phyloP scores from a whole-genome alignment of 768 basidiomycete genomes.

The Panus rudis region DNA sequence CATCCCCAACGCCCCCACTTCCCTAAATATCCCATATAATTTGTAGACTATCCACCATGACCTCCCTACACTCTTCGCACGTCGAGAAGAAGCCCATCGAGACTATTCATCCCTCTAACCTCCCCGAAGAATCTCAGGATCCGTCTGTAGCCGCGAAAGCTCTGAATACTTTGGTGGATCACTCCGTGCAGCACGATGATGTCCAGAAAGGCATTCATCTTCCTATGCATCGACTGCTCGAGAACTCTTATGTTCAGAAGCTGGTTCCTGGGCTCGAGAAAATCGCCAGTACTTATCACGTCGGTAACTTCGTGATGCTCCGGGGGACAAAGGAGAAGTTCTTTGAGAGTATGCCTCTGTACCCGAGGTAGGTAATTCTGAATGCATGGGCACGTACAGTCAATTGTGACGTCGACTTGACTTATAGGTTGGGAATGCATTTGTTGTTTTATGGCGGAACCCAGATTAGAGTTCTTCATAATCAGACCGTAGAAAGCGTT shows the following conservation, averaged over 20 bases:
- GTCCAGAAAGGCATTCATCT: slow-evolving; percentile 26
- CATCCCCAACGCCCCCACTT: too few species aligned
- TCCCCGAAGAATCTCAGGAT: slow-evolving; percentile 22
- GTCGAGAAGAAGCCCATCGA: slow-evolving; percentile 21
- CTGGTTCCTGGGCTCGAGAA: slow-evolving; percentile 51
- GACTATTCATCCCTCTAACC: slow-evolving; percentile 25
- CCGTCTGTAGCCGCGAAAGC: slow-evolving; percentile 22
- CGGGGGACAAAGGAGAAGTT: slow-evolving; percentile 42
- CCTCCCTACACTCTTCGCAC: slow-evolving; percentile 10
- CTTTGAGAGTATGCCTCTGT: slow-evolving; percentile 74
- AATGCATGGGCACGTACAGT: slow-evolving; percentile 11
- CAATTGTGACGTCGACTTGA: neutral
- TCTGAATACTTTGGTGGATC: slow-evolving; percentile 30
- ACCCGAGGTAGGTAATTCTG: slow-evolving; percentile 35
- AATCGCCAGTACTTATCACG: slow-evolving; percentile 44
- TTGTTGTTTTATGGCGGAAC: slow-evolving; percentile 57
- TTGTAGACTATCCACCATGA: slow-evolving; percentile 10
- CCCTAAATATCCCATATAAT: too few species aligned
- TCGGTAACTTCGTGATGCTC: slow-evolving; percentile 52
- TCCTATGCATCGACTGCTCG: slow-evolving; percentile 21
- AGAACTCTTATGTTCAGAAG: slow-evolving; percentile 34
- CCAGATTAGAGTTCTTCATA: slow-evolving; percentile 43
- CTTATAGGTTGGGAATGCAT: slow-evolving; percentile 59
- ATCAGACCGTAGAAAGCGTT: slow-evolving; percentile 38
- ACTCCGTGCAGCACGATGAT: slow-evolving; percentile 24